Base-by-base conservation (phyloP, 2,329 filamentous ascomycete genomes). In the Colletotrichum karsti region DNA sequence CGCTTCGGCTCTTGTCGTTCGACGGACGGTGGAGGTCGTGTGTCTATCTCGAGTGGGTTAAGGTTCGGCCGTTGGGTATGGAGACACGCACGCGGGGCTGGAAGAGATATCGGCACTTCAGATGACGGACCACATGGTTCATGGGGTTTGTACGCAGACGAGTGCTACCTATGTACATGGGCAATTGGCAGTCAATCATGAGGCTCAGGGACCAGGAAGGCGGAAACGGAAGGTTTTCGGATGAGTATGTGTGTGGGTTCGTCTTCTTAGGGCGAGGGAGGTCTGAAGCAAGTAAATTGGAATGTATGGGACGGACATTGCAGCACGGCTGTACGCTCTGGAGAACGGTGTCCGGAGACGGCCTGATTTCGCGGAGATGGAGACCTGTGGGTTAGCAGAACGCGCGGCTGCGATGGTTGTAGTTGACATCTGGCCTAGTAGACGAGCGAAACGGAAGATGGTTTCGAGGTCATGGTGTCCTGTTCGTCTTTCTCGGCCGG, bases 221-320 rank as follows among this genome's bases (percentile, higher is more conserved):
- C 65, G 61, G 65, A 58, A 54, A 22, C 60, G 46, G 60, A 50
- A 22, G 33, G 65, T 50, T 64, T 65, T 57, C 57, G 35, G 57
- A 35, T 24, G 30, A 59, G 58, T 53, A 7, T 18, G 13, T 12
- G 44, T 44, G 51, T 57, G 64, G 35, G 42, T 41, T 48, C 39
- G 26, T 44, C 13, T n/a, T 51, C 20, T 50, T 37, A 35, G 57
- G 33, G 22, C 12, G 30, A 50, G 22, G 22, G 41, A 37, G 35
- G 44, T 20, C 9, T 48, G 64, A 54, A 41, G 44, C 64, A 64
- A 33, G 18, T 64, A 67, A 35, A 58, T 67, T 58, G n/a, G 41
- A 15, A 20, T 20, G 30, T n/a, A 33, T 50, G 10, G 26, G 30
- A 28, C 26, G 37, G 30, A 33, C 26, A 22, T 8, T 13, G 39